Evolutionary conservation across 2,329 filamentous ascomycete species (phyloP), one percentile per base, ranked within the genome.

Genomic region (Xylaria sp.): DNA sequence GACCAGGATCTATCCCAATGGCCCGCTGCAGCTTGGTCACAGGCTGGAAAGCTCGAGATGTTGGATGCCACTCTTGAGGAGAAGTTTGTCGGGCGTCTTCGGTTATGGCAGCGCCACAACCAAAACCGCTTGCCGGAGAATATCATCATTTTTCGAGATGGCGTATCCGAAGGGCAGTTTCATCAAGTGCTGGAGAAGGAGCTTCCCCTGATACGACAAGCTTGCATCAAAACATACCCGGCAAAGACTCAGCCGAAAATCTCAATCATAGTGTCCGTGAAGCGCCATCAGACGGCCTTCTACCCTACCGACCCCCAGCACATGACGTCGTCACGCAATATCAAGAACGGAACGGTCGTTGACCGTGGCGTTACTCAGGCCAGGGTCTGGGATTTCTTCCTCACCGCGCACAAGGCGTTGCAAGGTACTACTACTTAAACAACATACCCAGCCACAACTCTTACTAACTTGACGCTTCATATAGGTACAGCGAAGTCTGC

Each of bases 121-220:
- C 72, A 76, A 2, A 62, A 67, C 1, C 62, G 62, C 0, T 76
- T 87, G 0, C 92, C 92, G 0, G 78, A 85, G 19, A 90, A 91
- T 64, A 88, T 96, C 40, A 74, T 97, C 57, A 83, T 96, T 43
- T 97, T 91, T 75, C 87, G 92, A 21, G 92, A 96, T 63, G 92
- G 92, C 34, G 91, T 97, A 0, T 94, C 90, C 0, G 92, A 96
- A 64, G 87, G 91, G 0, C 91, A 96, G 62, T 96, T 92, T 70
- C 66, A 78, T 0, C 75, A 81, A 19, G 87, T 96, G 0, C 73
- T 94, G 0, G 73, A 83, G 0, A 57, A 81, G 1, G 92, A 97
- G 70, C 77, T 95, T 38, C 84, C 85, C 0, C 68, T 73, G 1
- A 86, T 93, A 50, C 78, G 86, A 4, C 72, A 77, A 7, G 91